phyloP scores from a whole-genome alignment of 805 yeast species.

The Schwanniomyces sp. region DNA sequence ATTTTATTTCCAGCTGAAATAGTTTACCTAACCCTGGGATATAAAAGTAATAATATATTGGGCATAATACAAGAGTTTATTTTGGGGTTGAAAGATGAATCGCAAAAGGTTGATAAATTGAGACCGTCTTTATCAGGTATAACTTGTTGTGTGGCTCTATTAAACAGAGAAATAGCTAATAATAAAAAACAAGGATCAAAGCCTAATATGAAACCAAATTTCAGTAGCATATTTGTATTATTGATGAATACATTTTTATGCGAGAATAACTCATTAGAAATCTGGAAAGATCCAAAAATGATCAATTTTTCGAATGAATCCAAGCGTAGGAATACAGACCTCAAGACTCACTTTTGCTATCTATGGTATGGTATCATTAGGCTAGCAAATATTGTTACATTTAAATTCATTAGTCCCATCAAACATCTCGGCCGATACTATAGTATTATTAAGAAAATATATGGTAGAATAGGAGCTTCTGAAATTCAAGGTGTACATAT shows the following conservation, averaged over 20 bases:
- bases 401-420: constrained; percentile 24
- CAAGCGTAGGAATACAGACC: constrained; percentile 15
- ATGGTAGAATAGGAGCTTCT: constrained; percentile 21
- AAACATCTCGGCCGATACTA: constrained; percentile 20
- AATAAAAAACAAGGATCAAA: constrained; percentile 16
- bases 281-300: constrained; percentile 37
- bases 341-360: constrained; percentile 29
- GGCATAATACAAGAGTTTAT: constrained; percentile 12
- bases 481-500: constrained; percentile 21
- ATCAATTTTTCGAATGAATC: constrained; percentile 18
- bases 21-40: constrained; percentile 13
- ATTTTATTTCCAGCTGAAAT: constrained; percentile 25
- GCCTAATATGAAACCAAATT: constrained; percentile 13
- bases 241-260: constrained; percentile 15
- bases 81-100: neutral
- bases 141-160: constrained; percentile 18
- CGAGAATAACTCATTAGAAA: constrained; percentile 14
- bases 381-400: constrained; percentile 23
- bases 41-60: constrained; percentile 11
- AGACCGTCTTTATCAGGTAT: constrained; percentile 15
- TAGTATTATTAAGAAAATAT: constrained; percentile 13
- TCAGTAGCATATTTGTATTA: constrained; percentile 16
- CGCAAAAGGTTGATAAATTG: neutral
- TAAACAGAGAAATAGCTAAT: constrained; percentile 20
- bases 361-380: constrained; percentile 39